Percentiles rank a stretch among this genome's conserved stretches.
These are phyloP conservation scores for Physcomitrium patens DNA, from an alignment of 225 moss, liverwort and hornwort species.

Conservation along the genomic window DNA sequence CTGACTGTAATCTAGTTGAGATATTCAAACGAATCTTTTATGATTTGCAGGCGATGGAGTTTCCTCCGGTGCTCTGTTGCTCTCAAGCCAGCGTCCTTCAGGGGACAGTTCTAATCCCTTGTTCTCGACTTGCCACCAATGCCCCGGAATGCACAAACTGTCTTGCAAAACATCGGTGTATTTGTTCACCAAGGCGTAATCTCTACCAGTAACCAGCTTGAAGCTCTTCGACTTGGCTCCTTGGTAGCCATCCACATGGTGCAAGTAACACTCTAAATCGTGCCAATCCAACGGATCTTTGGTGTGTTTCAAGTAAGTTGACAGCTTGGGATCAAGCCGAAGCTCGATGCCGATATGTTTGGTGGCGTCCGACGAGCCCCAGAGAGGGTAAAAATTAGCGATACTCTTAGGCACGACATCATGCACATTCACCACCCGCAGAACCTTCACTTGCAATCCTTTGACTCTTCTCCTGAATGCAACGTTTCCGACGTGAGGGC, in stretches of 20 bases:
- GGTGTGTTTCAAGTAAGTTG: slow-evolving; percentile 40
- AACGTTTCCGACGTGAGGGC: slow-evolving; percentile 63
- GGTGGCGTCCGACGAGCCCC: slow-evolving; percentile 39
- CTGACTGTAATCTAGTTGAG: no score
- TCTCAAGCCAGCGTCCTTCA: slow-evolving; percentile 46
- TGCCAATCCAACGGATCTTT: slow-evolving; percentile 50
- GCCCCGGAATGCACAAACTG: slow-evolving; percentile 31
- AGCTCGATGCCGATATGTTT: slow-evolving; percentile 57
- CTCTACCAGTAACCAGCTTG: slow-evolving; percentile 42
- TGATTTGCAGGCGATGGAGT: slow-evolving; percentile 42
- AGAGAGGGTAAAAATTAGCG: slow-evolving; percentile 46
- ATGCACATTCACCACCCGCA: slow-evolving; percentile 60
- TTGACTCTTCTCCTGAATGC: slow-evolving; percentile 45
- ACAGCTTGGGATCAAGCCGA: slow-evolving; percentile 44
- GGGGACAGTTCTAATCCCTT: slow-evolving; percentile 36
- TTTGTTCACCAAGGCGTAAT: slow-evolving; percentile 53
- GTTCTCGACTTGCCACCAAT: slow-evolving; percentile 57
- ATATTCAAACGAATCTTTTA: slow-evolving; percentile 25
- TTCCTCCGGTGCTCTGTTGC: slow-evolving; percentile 24
- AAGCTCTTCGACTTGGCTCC: slow-evolving; percentile 43
- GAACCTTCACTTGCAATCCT: slow-evolving; percentile 46
- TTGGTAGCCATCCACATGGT: slow-evolving; percentile 46
- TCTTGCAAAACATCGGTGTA: slow-evolving; percentile 36
- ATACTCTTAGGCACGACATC: slow-evolving; percentile 60
- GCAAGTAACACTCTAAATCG: slow-evolving; percentile 55